A percentile compares a stretch with the other conserved stretches of the same genome.
These are phyloP conservation scores for Circinella umbellata DNA, from an alignment of 371 early-diverging fungal genomes.

Conservation along the genomic window DNA sequence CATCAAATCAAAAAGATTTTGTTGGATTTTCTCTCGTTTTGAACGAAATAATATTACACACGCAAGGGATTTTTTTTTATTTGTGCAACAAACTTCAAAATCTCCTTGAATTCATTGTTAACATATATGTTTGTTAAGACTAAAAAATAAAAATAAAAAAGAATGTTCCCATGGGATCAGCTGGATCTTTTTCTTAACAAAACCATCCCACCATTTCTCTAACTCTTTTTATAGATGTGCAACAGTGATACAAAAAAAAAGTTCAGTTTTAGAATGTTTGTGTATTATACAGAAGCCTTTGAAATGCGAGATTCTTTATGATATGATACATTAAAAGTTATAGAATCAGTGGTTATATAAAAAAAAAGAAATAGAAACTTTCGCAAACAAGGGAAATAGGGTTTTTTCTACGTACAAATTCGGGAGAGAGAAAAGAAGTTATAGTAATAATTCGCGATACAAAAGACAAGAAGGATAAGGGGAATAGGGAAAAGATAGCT, in stretches of 20 bases:
- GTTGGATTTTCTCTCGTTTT: too few species aligned
- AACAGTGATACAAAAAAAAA: constrained; percentile 3
- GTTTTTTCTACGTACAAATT: neutral
- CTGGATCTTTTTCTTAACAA: neutral
- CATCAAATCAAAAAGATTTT: too few species aligned
- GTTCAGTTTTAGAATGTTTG: neutral
- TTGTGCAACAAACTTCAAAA: too few species aligned
- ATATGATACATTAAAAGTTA: constrained; percentile 3
- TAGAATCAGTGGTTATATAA: too few species aligned
- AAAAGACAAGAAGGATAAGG: neutral
- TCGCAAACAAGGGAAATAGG: too few species aligned
- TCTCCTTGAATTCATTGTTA: too few species aligned
- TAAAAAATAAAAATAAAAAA: neutral
- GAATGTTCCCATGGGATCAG: constrained; percentile 7
- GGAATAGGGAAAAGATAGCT: neutral
- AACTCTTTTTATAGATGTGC: neutral
- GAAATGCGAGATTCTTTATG: neutral
- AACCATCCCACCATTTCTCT: too few species aligned
- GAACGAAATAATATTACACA: too few species aligned
- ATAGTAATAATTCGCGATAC: neutral
- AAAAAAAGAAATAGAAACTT: too few species aligned
- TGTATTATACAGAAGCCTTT: constrained; percentile 2
- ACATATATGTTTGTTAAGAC: too few species aligned
- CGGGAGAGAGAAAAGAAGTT: neutral
- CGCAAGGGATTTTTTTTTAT: too few species aligned